phyloP scores from a whole-genome alignment of 2,329 filamentous ascomycete genomes.

The Colletotrichum sp. region DNA sequence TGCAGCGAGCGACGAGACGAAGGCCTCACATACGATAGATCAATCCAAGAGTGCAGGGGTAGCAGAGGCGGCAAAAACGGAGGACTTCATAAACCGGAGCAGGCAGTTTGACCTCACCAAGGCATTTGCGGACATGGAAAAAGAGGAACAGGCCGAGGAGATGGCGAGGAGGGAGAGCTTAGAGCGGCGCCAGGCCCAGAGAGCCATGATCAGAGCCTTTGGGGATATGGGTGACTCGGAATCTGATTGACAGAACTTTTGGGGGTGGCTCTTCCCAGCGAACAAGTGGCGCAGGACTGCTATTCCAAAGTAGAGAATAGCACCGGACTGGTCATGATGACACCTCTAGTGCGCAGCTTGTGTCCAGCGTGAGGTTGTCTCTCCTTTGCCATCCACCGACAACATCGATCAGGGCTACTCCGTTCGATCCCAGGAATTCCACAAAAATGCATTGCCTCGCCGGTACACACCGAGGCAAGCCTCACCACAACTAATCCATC shows the following conservation, averaged over 20 bases:
- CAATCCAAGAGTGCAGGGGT: background rate
- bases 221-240: background rate
- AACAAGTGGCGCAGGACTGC: background rate
- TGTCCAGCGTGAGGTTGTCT: background rate
- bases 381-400: background rate
- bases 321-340: background rate
- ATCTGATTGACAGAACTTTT: background rate
- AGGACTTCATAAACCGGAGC: background rate
- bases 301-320: background rate
- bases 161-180: background rate
- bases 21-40: background rate
- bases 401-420: background rate
- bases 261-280: background rate
- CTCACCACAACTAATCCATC: background rate
- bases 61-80: background rate
- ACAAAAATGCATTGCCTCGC: background rate
- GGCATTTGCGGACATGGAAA: background rate
- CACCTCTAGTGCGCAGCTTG: background rate
- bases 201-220: background rate
- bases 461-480: background rate
- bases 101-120: background rate
- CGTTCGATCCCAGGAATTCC: background rate
- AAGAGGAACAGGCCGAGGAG: background rate
- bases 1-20: background rate
- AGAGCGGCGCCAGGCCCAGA: background rate